A percentile compares a stretch with the other conserved stretches of the same genome.
phyloP scores from a whole-genome alignment of 139 green algal species.

The Volvox africanus region DNA sequence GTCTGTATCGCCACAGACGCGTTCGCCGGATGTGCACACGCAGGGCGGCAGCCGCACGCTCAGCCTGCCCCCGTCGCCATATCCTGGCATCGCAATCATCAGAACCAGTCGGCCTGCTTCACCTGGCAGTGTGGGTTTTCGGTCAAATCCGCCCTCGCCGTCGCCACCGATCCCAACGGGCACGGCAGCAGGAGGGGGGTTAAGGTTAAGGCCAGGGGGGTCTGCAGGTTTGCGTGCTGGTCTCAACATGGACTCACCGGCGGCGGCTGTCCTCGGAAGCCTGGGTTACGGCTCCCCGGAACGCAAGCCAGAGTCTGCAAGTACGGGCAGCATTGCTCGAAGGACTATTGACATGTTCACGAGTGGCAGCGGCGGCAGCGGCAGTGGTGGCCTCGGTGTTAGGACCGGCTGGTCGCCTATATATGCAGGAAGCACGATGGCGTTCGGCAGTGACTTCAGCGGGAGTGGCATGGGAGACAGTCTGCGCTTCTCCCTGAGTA shows the following conservation, averaged over 20 bases:
- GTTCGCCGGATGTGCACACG: not conserved
- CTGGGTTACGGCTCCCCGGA: not conserved
- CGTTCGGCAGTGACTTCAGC: slow-evolving; percentile 8
- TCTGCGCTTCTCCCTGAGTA: not conserved
- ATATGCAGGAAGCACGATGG: not conserved
- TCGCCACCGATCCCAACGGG: no score
- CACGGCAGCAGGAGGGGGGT: no score
- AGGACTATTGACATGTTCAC: not conserved
- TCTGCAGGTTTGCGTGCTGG: not conserved
- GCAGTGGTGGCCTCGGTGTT: not conserved
- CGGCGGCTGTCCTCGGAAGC: not conserved
- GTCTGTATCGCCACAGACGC: not conserved
- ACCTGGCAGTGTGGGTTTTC: no score
- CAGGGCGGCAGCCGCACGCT: not conserved
- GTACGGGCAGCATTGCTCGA: not conserved
- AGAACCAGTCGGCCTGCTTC: not conserved
- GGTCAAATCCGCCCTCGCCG: no score
- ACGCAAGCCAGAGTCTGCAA: no score
- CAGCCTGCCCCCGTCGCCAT: not conserved
- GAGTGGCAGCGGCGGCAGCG: not conserved
- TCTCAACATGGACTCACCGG: not conserved
- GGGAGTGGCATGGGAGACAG: not conserved
- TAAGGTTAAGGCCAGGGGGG: no score
- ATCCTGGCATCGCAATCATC: not conserved
- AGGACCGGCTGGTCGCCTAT: not conserved